A percentile compares a stretch with the other conserved stretches of the same genome.
These are phyloP conservation scores for Neofusicoccum kwambonambiense DNA, from an alignment of 2,329 filamentous ascomycete species.

Conservation along the genomic window DNA sequence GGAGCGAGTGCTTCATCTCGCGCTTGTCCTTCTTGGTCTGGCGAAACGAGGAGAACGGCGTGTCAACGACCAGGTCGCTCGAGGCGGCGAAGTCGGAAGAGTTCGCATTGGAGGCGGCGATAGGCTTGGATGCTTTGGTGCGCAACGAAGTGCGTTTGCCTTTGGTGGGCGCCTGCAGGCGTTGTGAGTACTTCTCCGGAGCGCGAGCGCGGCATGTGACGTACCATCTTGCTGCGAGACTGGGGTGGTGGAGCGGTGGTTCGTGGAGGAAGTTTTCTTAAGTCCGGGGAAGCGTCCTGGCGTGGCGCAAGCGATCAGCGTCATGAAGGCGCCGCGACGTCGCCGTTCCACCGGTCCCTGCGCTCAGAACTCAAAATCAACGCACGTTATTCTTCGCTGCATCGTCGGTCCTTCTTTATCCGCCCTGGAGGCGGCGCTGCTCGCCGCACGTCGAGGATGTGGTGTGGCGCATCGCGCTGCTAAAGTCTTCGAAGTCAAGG, in stretches of 20 bases:
- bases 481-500: no score
- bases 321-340: background rate
- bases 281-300: background rate
- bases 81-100: slow-evolving; percentile 35
- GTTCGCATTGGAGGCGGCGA: slow-evolving; percentile 16
- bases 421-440: background rate
- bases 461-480: background rate
- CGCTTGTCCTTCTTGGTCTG: slow-evolving; percentile 82
- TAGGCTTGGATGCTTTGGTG: slow-evolving; percentile 25
- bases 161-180: slow-evolving; percentile 31
- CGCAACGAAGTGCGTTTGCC: slow-evolving; percentile 38
- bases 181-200: background rate
- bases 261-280: slow-evolving; percentile 11
- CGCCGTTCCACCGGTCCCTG: background rate
- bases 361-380: background rate
- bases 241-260: background rate
- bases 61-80: slow-evolving; percentile 36
- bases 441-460: background rate
- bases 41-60: slow-evolving; percentile 54
- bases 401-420: background rate
- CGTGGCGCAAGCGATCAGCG: slow-evolving; percentile 5
- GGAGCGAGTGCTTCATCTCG: slow-evolving; percentile 74
- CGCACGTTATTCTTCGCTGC: background rate
- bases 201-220: background rate
- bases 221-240: background rate